A percentile compares a stretch with the other conserved stretches of the same genome.
These are phyloP conservation scores for Microbotryum silenes-acaulis DNA, from an alignment of 1,284 basidiomycete species.

Conservation along the genomic window DNA sequence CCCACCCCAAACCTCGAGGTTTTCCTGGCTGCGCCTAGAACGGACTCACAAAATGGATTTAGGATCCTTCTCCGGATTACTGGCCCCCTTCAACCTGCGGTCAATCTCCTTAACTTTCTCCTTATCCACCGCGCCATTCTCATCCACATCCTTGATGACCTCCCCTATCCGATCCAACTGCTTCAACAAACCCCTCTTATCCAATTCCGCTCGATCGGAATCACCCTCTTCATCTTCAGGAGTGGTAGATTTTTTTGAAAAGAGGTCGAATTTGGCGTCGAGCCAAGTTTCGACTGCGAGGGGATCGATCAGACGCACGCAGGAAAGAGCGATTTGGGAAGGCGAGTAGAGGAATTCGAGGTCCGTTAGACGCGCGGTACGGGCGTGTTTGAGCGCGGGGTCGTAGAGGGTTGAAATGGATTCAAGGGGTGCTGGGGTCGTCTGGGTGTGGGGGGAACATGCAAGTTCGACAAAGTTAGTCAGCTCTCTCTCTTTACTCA, in stretches of 20 bases:
- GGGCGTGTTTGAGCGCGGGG: slow-evolving; percentile 46
- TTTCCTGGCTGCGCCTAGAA: too few relatives aligned
- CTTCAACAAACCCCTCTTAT: slow-evolving; percentile 39
- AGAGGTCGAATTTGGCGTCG: slow-evolving; percentile 20
- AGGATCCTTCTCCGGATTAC: slow-evolving; percentile 86
- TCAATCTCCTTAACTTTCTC: slow-evolving; percentile 80
- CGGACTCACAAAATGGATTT: slow-evolving; percentile 60
- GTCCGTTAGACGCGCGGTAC: slow-evolving; percentile 74
- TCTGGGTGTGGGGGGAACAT: not conserved
- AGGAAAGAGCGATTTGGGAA: slow-evolving; percentile 86
- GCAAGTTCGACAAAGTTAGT: not conserved
- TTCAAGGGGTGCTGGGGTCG: not conserved
- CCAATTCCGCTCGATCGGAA: slow-evolving; percentile 10
- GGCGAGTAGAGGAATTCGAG: slow-evolving; percentile 86
- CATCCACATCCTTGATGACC: slow-evolving; percentile 54
- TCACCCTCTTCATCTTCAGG: not conserved
- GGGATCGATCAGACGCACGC: slow-evolving; percentile 59
- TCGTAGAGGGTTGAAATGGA: not conserved
- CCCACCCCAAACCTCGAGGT: not conserved
- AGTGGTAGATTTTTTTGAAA: too few relatives aligned
- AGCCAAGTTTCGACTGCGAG: slow-evolving; percentile 59
- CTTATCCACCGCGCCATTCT: slow-evolving; percentile 54
- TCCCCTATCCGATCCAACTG: slow-evolving; percentile 52
- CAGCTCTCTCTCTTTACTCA: too few relatives aligned
- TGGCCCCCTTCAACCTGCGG: slow-evolving; percentile 69